Percentiles rank a stretch among this genome's conserved stretches.
These are phyloP conservation scores for Fusarium xyrophilum DNA, from an alignment of 2,329 filamentous ascomycete species.

Conservation along the genomic window DNA sequence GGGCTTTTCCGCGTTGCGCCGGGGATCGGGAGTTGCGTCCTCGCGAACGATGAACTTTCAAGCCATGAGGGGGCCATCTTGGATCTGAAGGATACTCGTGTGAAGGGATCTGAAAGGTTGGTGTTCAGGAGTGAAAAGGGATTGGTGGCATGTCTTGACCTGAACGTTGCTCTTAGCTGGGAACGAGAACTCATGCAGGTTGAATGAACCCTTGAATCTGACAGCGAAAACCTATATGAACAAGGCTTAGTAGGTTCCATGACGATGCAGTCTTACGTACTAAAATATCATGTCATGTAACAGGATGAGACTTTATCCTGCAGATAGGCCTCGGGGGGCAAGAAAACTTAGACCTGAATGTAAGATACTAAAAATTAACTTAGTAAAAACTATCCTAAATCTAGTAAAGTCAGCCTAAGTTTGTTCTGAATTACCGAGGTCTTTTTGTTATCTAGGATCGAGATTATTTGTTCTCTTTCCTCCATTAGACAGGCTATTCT, in stretches of 20 bases:
- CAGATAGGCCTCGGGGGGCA: no score
- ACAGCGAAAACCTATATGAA: not conserved
- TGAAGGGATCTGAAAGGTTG: fast-evolving
- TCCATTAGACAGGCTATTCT: not conserved
- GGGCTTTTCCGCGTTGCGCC: not conserved
- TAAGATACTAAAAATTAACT: no score
- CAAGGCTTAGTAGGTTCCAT: not conserved
- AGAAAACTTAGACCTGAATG: no score
- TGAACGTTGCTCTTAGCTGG: no score
- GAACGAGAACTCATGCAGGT: not conserved
- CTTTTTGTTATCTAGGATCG: no score
- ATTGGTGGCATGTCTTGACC: not conserved
- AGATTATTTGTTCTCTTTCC: no score
- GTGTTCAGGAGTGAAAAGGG: fast-evolving
- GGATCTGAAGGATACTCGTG: fast-evolving
- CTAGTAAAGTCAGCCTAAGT: no score
- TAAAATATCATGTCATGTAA: not conserved
- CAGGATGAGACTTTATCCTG: not conserved
- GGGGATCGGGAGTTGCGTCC: not conserved
- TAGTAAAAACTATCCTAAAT: no score
- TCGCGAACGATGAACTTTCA: not conserved
- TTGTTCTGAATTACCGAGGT: no score
- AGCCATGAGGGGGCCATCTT: conserved; percentile 2
- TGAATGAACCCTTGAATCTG: not conserved
- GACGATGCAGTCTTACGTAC: not conserved